phyloP scores from a whole-genome alignment of 169 alveolate genomes.

The Eimeria necatrix region DNA sequence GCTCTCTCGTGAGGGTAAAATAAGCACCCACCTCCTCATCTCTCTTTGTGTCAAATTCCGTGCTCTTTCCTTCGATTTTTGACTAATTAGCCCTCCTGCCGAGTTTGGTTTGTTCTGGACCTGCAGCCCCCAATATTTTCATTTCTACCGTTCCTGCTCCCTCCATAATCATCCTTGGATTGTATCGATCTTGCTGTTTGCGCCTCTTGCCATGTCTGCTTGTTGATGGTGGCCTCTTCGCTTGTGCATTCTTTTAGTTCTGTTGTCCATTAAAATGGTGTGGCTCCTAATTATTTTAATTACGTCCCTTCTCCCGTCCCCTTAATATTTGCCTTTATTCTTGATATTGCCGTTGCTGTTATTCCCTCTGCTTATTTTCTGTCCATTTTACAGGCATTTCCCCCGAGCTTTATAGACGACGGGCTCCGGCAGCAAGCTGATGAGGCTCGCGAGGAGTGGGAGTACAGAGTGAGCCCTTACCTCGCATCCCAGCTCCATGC shows the following conservation, averaged over 20 bases:
- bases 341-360: not conserved
- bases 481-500: not conserved
- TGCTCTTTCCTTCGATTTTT: not conserved
- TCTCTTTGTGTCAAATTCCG: not conserved
- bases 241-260: not conserved
- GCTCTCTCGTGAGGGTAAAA: not conserved
- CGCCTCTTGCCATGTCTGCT: too few species aligned
- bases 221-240: too few species aligned
- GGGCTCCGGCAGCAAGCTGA: constrained; percentile 15
- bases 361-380: too few species aligned
- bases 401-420: constrained; percentile 23
- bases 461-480: not conserved
- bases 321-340: not conserved
- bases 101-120: too few species aligned
- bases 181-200: too few species aligned
- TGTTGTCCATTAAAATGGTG: too few species aligned
- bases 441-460: constrained; percentile 37
- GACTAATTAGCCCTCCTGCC: not conserved
- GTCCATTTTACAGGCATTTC: not conserved
- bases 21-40: not conserved
- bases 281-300: too few species aligned
- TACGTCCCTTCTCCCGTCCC: too few species aligned
- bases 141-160: too few species aligned
- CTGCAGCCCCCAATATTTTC: too few species aligned
- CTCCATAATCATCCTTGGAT: too few species aligned